Percentiles rank a stretch among this genome's conserved stretches.
phyloP scores from a whole-genome alignment of 345 rosid species.

The Pugionium dolabratum region DNA sequence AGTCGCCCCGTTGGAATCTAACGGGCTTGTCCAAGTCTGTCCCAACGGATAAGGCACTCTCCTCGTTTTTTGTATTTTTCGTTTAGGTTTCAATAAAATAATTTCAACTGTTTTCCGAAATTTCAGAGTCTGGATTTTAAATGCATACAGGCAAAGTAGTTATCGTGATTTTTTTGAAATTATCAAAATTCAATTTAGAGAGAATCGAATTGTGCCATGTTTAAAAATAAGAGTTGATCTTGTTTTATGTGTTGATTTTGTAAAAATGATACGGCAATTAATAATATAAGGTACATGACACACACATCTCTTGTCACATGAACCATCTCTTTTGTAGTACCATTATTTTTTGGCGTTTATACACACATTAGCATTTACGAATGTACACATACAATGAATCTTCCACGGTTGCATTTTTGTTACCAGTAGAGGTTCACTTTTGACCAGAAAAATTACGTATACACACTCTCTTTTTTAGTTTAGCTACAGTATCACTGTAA shows the following conservation, averaged over 20 bases:
- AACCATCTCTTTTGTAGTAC: conserved; percentile 33
- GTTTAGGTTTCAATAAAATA: not conserved
- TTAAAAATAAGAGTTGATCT: conserved; percentile 1
- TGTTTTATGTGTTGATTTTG: not conserved
- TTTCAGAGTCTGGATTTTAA: not conserved
- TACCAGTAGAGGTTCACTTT: conserved; percentile 20
- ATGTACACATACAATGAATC: conserved; percentile 20
- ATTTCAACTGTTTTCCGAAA: not conserved
- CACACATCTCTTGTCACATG: conserved; percentile 27
- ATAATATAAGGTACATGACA: conserved; percentile 28
- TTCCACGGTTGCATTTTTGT: conserved; percentile 22
- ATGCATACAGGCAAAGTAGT: conserved; percentile 25
- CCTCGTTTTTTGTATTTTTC: not conserved
- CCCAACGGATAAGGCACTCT: conserved; percentile 36
- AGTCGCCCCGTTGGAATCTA: conserved; percentile 38
- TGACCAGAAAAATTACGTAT: conserved; percentile 17
- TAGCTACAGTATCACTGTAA: too few relatives aligned
- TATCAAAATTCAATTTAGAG: not conserved
- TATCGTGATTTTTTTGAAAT: not conserved
- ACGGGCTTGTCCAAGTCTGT: conserved; percentile 24
- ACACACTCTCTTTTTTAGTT: too few relatives aligned
- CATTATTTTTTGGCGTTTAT: conserved; percentile 27
- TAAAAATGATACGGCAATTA: not conserved
- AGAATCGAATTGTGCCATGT: not conserved
- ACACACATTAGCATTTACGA: conserved; percentile 27